Evolutionary conservation across 148 eudicot species (phyloP), one percentile per base, ranked within the genome.

Genomic region (Camellia lanceoleosa): DNA sequence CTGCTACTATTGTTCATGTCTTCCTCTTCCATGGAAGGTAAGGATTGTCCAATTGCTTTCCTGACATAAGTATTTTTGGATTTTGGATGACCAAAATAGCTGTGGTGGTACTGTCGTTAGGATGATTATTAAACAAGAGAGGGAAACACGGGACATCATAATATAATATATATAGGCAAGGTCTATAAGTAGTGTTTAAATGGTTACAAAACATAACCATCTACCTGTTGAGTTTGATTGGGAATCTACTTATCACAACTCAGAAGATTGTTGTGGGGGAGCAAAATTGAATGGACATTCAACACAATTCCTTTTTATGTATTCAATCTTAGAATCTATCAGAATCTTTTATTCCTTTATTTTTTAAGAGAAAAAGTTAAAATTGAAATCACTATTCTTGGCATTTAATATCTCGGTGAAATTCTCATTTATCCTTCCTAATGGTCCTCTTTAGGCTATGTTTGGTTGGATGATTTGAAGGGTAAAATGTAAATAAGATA

Each of bases 11-110:
- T n/a, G 80, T 89, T 49, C 97, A 92, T 74, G 93, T 92, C 20
- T 74, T 86, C 81, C 89, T 91, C 68, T 92, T 89, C 85, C 91
- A 92, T 84, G 97, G 97, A 83, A 89, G 90, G 97, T 91, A 71
- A 30, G 41, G 78, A 60, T 61, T 76, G 2, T n/a, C 14, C 51
- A 12, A 60, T 69, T 7, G 73, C 4, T 69, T 71, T 71, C 38
- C 38, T 30, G 38, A 30, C 38, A 30, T 30, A 1, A 30, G 38
- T 30, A 30, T 30, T 30, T 30, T 30, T 30, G 38, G 38, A 30
- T 30, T 30, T 30, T 30, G 38, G 38, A 30, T 71, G 75, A 42
- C 9, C 58, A 4, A 19, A 30, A 30, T 30, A 30, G 38, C 38
- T 30, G 38, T 30, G 38, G 38, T 30, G 38, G 1, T 30, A 30